Conservation (phyloP, 1,139 yeast species). For the Yamadazyma kanchanaburiensis region DNA sequence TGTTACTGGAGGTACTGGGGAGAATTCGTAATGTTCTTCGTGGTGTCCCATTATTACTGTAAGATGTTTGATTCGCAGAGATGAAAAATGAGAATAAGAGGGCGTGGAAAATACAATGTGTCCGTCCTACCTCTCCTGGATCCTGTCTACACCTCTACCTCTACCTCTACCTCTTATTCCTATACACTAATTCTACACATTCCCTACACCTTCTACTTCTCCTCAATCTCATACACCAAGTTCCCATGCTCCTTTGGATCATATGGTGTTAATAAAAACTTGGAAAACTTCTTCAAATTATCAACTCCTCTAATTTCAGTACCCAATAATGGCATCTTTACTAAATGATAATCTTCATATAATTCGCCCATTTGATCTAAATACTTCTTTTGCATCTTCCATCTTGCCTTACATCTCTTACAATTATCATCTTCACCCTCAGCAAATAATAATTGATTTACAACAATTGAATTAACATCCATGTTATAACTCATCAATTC, state of each 20-base stretch:
- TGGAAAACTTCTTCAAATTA: slow-evolving; percentile 74
- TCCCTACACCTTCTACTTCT: slow-evolving; percentile 28
- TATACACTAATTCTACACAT: too few species aligned
- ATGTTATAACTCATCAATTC: slow-evolving; percentile 91
- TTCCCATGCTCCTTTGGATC: slow-evolving; percentile 61
- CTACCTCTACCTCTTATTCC: too few species aligned
- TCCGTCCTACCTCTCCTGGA: too few species aligned
- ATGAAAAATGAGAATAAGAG: too few species aligned
- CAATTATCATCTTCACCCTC: slow-evolving; percentile 69
- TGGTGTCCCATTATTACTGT: slow-evolving; percentile 9
- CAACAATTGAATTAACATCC: slow-evolving; percentile 95
- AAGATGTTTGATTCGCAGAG: background rate
- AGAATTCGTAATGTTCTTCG: slow-evolving; percentile 19
- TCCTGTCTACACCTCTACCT: too few species aligned
- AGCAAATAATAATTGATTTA: slow-evolving; percentile 88
- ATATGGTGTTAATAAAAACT: slow-evolving; percentile 65
- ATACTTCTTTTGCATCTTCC: slow-evolving; percentile 95
- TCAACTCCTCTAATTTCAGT: slow-evolving; percentile 90
- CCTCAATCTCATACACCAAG: slow-evolving; percentile 65
- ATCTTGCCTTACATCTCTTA: slow-evolving; percentile 86
- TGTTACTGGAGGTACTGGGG: slow-evolving; percentile 19
- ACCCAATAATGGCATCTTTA: slow-evolving; percentile 91
- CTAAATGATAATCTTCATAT: slow-evolving; percentile 91
- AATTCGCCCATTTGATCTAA: slow-evolving; percentile 91
- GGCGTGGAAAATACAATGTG: too few species aligned